Percentiles rank a stretch among this genome's conserved stretches.
phyloP scores from a whole-genome alignment of 2,329 filamentous ascomycete genomes.

The Emergomyces orientalis region DNA sequence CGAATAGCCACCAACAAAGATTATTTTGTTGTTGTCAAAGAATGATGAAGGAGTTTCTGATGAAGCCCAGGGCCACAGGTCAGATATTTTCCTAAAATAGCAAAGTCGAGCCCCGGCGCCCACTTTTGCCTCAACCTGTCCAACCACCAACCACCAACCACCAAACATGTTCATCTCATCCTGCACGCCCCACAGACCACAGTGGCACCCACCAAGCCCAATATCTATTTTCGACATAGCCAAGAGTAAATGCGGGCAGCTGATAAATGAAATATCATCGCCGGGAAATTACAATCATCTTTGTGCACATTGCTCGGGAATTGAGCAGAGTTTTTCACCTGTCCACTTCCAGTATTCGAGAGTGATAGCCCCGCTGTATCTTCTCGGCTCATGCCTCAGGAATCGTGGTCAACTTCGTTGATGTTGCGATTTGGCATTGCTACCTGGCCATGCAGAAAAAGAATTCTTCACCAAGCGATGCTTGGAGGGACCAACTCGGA shows the following conservation, averaged over 20 bases:
- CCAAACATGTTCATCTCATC: neutral
- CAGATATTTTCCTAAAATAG: neutral
- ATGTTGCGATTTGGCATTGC: too few species aligned
- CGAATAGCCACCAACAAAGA: neutral
- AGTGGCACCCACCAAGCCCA: neutral
- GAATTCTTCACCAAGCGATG: too few species aligned
- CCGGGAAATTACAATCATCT: neutral
- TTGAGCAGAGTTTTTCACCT: neutral
- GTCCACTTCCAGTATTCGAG: too few species aligned
- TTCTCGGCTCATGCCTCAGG: neutral
- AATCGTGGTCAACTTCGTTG: too few species aligned
- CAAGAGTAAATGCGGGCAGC: neutral
- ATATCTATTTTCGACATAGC: neutral
- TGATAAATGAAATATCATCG: neutral
- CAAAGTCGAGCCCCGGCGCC: conserved; percentile 1
- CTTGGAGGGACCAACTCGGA: too few species aligned
- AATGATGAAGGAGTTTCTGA: too few species aligned
- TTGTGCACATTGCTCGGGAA: neutral
- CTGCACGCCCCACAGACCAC: neutral
- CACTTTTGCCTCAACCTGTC: too few species aligned
- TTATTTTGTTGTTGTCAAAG: neutral
- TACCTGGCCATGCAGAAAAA: too few species aligned
- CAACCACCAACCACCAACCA: neutral
- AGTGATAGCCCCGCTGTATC: too few species aligned
- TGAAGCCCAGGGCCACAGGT: neutral